Percentiles rank a stretch among this genome's conserved stretches.
Conservation (phyloP, 257 asterid species). For the Solanum gandarillasii region DNA sequence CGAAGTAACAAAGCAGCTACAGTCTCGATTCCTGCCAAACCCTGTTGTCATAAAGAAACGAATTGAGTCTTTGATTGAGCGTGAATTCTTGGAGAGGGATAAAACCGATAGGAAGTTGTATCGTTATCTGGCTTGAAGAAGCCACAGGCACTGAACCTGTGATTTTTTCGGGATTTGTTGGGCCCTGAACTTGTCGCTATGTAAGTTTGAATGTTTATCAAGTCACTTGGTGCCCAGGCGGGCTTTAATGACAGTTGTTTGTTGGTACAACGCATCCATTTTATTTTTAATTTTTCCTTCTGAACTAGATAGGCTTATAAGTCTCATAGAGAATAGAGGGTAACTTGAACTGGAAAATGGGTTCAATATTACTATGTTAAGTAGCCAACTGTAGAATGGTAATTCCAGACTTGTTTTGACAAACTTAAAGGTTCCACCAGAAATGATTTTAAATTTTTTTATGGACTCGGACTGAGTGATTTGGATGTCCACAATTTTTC, state of each 20-base stretch:
- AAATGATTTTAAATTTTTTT: neutral
- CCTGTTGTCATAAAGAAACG: conserved; percentile 24
- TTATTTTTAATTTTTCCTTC: neutral
- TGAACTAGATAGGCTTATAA: neutral
- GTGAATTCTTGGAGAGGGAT: conserved; percentile 27
- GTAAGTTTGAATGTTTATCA: neutral
- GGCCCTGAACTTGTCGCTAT: neutral
- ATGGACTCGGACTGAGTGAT: neutral
- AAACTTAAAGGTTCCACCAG: neutral
- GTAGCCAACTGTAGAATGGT: neutral
- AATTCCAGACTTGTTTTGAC: neutral
- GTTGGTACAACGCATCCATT: neutral
- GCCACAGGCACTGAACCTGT: neutral
- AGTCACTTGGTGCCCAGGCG: neutral
- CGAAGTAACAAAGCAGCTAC: conserved; percentile 22
- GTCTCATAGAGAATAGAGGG: neutral
- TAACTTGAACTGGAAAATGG: neutral
- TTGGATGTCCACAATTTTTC: neutral
- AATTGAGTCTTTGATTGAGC: conserved; percentile 20
- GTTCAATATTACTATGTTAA: neutral
- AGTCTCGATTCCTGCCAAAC: conserved; percentile 20
- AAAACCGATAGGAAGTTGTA: conserved; percentile 20
- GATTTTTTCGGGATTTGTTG: neutral
- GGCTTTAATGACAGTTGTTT: neutral
- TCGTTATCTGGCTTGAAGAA: conserved; percentile 22